A percentile compares a stretch with the other conserved stretches of the same genome.
Conservation (phyloP, 805 yeast species). For the Danielia oregonensis region DNA sequence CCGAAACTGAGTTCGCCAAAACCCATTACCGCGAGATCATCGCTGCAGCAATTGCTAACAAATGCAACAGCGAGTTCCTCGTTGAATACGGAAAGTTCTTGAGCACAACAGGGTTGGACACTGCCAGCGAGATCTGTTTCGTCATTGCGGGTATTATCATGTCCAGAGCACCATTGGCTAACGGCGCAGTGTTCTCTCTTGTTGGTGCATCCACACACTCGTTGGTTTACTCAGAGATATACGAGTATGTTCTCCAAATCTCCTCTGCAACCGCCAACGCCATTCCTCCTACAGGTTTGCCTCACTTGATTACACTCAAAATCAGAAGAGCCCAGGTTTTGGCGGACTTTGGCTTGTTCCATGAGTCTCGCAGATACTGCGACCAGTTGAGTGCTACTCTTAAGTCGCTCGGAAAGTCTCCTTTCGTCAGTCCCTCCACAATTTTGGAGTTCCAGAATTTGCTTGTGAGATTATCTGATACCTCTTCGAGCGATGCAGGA, state of each 20-base stretch:
- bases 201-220: slow-evolving; percentile 35
- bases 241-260: slow-evolving; percentile 48
- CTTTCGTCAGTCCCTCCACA: slow-evolving; percentile 21
- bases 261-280: slow-evolving; percentile 22
- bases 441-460: slow-evolving; percentile 34
- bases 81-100: slow-evolving; percentile 51
- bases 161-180: slow-evolving; percentile 20
- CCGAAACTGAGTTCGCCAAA: slow-evolving; percentile 47
- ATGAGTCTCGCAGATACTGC: slow-evolving; percentile 60
- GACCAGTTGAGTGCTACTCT: slow-evolving; percentile 44
- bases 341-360: slow-evolving; percentile 60
- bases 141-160: slow-evolving; percentile 47
- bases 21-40: slow-evolving; percentile 50
- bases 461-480: slow-evolving; percentile 44
- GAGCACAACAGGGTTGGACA: slow-evolving; percentile 20
- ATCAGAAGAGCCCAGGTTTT: slow-evolving; percentile 64
- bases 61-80: slow-evolving; percentile 38
- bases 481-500: slow-evolving; percentile 44
- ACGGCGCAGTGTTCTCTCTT: slow-evolving; percentile 32
- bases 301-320: slow-evolving; percentile 58
- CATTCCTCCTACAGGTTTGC: slow-evolving; percentile 37
- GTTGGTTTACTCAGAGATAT: slow-evolving; percentile 59
- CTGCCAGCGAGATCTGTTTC: slow-evolving; percentile 44
- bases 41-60: slow-evolving; percentile 35
- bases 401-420: slow-evolving; percentile 30